These are phyloP conservation scores for Podospora bellae-mahoneyi DNA, from an alignment of 495 filamentous ascomycete genomes.

Conservation along the genomic window DNA sequence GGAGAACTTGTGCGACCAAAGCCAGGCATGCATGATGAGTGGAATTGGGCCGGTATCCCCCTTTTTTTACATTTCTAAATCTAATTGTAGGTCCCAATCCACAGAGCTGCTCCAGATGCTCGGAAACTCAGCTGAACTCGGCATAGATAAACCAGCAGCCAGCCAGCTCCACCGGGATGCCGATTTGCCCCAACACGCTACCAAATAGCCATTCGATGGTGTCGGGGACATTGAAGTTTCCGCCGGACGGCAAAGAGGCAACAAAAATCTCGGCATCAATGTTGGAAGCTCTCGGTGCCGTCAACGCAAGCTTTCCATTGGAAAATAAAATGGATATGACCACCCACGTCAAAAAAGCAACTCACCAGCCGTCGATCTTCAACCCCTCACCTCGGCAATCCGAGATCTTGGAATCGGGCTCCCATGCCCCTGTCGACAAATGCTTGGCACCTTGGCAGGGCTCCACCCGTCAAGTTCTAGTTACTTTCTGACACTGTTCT, in stretches of 20 bases:
- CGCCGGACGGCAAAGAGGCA: no score
- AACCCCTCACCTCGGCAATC: not conserved
- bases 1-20: not conserved
- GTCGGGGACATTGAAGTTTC: not conserved
- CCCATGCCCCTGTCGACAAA: not conserved
- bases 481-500: not conserved
- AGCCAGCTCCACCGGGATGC: not conserved
- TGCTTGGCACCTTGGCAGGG: not conserved
- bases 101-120: not conserved
- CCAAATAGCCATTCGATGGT: not conserved
- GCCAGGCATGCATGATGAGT: not conserved
- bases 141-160: not conserved
- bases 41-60: no score
- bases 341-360: not conserved
- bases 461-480: not conserved
- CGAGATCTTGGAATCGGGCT: not conserved
- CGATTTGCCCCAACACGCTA: not conserved
- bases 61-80: not conserved
- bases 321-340: no score
- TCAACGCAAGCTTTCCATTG: no score
- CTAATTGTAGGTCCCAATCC: not conserved
- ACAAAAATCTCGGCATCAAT: not conserved
- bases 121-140: not conserved
- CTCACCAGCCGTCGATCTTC: not conserved
- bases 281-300: no score